Percentiles rank a stretch among this genome's conserved stretches.
These are phyloP conservation scores for Pseudozyma sp. DNA, from an alignment of 1,284 basidiomycete genomes.

Conservation along the genomic window DNA sequence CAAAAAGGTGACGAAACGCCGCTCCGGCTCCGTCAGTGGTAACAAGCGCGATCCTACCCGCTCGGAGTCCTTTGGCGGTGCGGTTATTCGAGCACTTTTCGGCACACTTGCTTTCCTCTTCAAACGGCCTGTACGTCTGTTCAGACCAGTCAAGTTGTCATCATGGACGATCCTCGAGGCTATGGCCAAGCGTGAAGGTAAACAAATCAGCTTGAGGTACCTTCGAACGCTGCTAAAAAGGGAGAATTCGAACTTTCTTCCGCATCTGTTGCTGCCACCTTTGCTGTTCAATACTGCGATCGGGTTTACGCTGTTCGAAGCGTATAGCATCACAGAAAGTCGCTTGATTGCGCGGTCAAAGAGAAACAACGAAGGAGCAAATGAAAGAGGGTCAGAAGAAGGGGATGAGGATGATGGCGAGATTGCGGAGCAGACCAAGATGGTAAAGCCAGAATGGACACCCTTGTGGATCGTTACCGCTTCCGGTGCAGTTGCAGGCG, in stretches of 20 bases:
- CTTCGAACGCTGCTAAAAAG: slow-evolving; percentile 65
- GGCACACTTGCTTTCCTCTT: slow-evolving; percentile 70
- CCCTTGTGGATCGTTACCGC: slow-evolving; percentile 59
- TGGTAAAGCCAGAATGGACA: slow-evolving; percentile 44
- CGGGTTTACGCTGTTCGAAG: slow-evolving; percentile 69
- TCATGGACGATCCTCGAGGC: slow-evolving; percentile 69
- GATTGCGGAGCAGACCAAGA: neutral
- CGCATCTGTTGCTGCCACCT: slow-evolving; percentile 65
- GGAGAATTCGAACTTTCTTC: slow-evolving; percentile 57
- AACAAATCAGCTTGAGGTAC: slow-evolving; percentile 62
- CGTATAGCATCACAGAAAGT: slow-evolving; percentile 63
- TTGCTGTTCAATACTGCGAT: slow-evolving; percentile 68
- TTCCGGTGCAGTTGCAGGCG: slow-evolving; percentile 69
- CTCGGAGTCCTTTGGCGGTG: slow-evolving; percentile 58
- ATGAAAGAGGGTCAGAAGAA: neutral
- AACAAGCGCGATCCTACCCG: slow-evolving; percentile 27
- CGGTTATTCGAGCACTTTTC: slow-evolving; percentile 63
- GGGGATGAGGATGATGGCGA: slow-evolving; percentile 3
- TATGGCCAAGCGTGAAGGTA: slow-evolving; percentile 69
- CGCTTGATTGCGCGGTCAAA: slow-evolving; percentile 31
- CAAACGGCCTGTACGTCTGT: slow-evolving; percentile 69
- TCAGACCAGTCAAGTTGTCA: slow-evolving; percentile 69
- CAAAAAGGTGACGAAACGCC: slow-evolving; percentile 23
- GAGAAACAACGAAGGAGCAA: slow-evolving; percentile 1
- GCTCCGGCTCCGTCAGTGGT: slow-evolving; percentile 13